These are phyloP conservation scores for Kluyveromyces sp. DNA, from an alignment of 1,139 yeast species.

Conservation along the genomic window DNA sequence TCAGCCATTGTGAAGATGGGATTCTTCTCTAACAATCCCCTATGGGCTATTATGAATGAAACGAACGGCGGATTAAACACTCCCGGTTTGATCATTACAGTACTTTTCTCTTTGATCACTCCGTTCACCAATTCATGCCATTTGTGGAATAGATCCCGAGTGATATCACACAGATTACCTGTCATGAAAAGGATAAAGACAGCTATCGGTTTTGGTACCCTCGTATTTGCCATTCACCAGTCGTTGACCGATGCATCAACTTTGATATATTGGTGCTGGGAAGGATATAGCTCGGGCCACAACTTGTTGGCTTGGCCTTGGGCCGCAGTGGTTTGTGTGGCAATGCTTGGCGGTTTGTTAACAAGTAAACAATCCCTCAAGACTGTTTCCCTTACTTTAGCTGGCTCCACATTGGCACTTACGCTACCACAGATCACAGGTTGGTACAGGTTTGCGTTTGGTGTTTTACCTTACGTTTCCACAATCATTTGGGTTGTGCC, in stretches of 20 bases:
- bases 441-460: slow-evolving; percentile 72
- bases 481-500: slow-evolving; percentile 64
- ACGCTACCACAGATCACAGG: slow-evolving; percentile 36
- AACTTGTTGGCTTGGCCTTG: slow-evolving; percentile 93
- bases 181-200: slow-evolving; percentile 22
- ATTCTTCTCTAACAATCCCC: slow-evolving; percentile 79
- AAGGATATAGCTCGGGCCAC: slow-evolving; percentile 49
- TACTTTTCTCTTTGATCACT: slow-evolving; percentile 54
- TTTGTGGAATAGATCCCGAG: slow-evolving; percentile 4
- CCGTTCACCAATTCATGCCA: slow-evolving; percentile 29
- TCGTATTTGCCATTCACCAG: slow-evolving; percentile 66
- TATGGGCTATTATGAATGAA: slow-evolving; percentile 91
- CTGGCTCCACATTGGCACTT: slow-evolving; percentile 38
- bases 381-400: slow-evolving; percentile 28
- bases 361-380: slow-evolving; percentile 25
- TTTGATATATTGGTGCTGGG: slow-evolving; percentile 87
- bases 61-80: slow-evolving; percentile 82
- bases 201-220: slow-evolving; percentile 67
- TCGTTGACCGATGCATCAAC: slow-evolving; percentile 79
- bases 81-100: slow-evolving; percentile 61
- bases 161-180: slow-evolving; percentile 2
- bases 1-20: slow-evolving; percentile 72
- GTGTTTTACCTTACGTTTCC: slow-evolving; percentile 60
- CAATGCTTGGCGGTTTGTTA: slow-evolving; percentile 51
- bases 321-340: slow-evolving; percentile 59